These are phyloP conservation scores for Letharia lupina DNA, from an alignment of 495 filamentous ascomycete genomes.

Conservation along the genomic window DNA sequence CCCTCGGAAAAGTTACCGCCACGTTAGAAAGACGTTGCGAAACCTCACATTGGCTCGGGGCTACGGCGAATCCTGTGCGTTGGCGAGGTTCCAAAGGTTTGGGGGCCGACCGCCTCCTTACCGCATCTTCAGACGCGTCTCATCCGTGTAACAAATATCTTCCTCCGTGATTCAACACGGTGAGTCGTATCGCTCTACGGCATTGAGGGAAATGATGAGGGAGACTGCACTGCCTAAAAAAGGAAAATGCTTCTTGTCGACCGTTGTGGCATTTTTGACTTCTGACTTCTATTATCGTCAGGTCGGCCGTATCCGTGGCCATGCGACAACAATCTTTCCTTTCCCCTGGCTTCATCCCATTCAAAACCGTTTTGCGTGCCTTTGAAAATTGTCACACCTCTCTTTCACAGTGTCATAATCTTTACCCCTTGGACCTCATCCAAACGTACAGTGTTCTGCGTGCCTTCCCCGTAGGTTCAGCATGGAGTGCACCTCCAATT, in stretches of 20 bases:
- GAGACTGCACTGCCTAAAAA: neutral
- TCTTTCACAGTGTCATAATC: neutral
- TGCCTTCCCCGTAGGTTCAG: neutral
- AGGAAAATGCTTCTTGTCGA: neutral
- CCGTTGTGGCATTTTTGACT: neutral
- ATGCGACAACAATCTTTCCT: neutral
- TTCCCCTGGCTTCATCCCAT: neutral
- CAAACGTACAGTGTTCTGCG: constrained; percentile 1
- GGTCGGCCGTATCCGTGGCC: neutral
- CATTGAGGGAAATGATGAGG: neutral
- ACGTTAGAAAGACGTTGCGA: no score
- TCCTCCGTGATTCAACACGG: neutral
- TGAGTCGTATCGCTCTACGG: neutral
- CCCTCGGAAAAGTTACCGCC: no score
- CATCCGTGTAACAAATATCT: neutral
- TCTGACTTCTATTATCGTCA: neutral
- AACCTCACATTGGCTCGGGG: no score
- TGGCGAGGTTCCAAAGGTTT: neutral
- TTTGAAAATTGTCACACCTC: neutral
- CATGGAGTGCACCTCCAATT: neutral
- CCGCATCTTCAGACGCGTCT: neutral
- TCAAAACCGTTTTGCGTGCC: neutral
- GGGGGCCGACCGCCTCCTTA: neutral
- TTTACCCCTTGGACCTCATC: neutral
- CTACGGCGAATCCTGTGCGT: neutral